Evolutionary conservation across 805 yeast species (phyloP), one percentile per base, ranked within the genome.

Genomic region (Wickerhamomyces rabaulensis): DNA sequence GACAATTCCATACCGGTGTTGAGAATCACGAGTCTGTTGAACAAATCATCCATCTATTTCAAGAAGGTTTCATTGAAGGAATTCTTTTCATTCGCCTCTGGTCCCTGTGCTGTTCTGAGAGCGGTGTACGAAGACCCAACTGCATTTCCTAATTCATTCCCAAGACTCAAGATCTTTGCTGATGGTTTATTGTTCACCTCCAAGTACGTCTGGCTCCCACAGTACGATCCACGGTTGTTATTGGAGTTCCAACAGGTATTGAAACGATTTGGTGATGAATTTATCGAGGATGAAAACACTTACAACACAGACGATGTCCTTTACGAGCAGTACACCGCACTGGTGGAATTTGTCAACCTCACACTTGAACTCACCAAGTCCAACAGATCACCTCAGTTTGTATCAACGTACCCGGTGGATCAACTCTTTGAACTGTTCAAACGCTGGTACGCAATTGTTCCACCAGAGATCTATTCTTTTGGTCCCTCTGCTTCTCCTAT

Each of bases 111-210:
- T 9, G 20, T 56, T 7, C 25, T 52, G 13, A 44, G 49, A 22
- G 39, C 45, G 2, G 56, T 42, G 2, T 44, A 51, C 29, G 56
- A 56, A 23, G 33, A 51, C 9, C 56, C 54, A 3, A 45, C 46
- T 0, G 17, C 27, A 3, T 57, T 50, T 25, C 56, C 62, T 1
- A 45, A 36, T 9, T 42, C 55, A 0, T 41, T 51, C 7, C 21
- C 39, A 1, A 9, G 29, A 1, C n/a, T 60, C 33, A 44, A 54
- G 27, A 40, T 36, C 7, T 45, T 39, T 41, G 56, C 60, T 4
- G 58, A 57, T 47, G 54, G 56, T 2, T 42, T 51, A 15, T 10
- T 51, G 15, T 54, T 50, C 41, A 54, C 57, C 1, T 45, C 52
- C 0, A 52, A 49, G 27, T 47, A 42, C 7, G 46, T 57, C 3